These are phyloP conservation scores for Chrysanthemum makinoi DNA, from an alignment of 129 eudicot genomes.

Conservation along the genomic window DNA sequence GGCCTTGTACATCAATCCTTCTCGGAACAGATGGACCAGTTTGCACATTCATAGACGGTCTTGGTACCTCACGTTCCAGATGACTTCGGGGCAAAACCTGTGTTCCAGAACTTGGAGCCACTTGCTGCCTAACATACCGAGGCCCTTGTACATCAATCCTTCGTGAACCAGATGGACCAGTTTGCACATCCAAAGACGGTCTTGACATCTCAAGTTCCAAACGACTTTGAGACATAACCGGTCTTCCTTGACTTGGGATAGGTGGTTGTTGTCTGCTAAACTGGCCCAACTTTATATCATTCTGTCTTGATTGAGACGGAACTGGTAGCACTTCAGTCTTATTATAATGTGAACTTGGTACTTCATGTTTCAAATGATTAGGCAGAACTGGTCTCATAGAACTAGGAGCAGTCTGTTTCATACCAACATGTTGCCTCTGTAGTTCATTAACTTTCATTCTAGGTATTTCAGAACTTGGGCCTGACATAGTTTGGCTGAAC, in stretches of 20 bases:
- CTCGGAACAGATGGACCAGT: slow-evolving; percentile 4
- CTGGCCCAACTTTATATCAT: not conserved
- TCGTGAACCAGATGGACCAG: slow-evolving; percentile 4
- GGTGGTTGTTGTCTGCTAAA: not conserved
- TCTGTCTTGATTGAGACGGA: slow-evolving; percentile 8
- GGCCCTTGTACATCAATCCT: not conserved
- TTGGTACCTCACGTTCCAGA: not conserved
- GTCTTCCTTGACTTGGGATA: too few species aligned
- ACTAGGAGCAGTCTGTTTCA: not conserved
- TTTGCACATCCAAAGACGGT: not conserved
- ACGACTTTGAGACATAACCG: too few species aligned
- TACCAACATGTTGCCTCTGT: not conserved
- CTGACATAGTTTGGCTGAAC: too few species aligned
- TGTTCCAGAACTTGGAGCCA: too few species aligned
- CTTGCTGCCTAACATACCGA: too few species aligned
- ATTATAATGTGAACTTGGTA: not conserved
- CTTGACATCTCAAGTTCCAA: not conserved
- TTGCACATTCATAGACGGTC: not conserved
- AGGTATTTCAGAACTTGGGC: too few species aligned
- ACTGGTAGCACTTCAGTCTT: not conserved
- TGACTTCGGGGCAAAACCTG: too few species aligned
- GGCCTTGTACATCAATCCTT: not conserved
- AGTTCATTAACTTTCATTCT: not conserved
- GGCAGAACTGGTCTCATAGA: not conserved
- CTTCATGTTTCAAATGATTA: not conserved